phyloP scores from a whole-genome alignment of 176 grass and related monocot species.

The Carex myosuroides region DNA sequence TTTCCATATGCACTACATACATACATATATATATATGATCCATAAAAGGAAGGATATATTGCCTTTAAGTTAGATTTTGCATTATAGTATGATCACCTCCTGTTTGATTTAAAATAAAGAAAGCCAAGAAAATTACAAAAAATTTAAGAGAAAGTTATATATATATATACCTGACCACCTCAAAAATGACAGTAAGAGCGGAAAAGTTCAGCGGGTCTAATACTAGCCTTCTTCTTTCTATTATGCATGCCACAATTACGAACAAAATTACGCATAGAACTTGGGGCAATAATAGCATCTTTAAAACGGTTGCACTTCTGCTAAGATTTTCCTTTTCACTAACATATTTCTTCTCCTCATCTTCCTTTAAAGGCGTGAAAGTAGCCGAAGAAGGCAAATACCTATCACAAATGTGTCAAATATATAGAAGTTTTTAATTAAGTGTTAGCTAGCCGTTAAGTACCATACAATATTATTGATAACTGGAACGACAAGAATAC shows the following conservation, averaged over 20 bases:
- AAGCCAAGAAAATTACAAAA: background rate
- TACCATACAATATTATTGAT: background rate
- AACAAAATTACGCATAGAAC: constrained; percentile 18
- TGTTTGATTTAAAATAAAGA: background rate
- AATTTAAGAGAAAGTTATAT: background rate
- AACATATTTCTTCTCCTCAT: background rate
- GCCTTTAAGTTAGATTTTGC: background rate
- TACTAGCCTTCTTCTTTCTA: constrained; percentile 47
- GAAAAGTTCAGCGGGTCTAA: constrained; percentile 73
- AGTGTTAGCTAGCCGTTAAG: background rate
- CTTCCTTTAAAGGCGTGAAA: constrained; percentile 7
- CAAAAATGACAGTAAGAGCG: constrained; percentile 60
- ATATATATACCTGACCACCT: constrained; percentile 42
- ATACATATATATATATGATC: too few relatives aligned
- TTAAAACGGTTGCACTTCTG: background rate
- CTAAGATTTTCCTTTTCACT: background rate
- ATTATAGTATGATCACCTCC: background rate
- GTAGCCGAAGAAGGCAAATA: constrained; percentile 39
- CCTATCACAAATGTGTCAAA: constrained; percentile 28
- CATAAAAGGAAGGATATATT: background rate
- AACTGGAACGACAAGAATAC: background rate
- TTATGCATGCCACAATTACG: constrained; percentile 49
- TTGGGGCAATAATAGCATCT: constrained; percentile 30
- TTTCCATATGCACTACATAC: constrained; percentile 52
- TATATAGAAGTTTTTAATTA: background rate